Conservation (phyloP, 2,329 filamentous ascomycete species). For the Pseudogymnoascus sp. region DNA sequence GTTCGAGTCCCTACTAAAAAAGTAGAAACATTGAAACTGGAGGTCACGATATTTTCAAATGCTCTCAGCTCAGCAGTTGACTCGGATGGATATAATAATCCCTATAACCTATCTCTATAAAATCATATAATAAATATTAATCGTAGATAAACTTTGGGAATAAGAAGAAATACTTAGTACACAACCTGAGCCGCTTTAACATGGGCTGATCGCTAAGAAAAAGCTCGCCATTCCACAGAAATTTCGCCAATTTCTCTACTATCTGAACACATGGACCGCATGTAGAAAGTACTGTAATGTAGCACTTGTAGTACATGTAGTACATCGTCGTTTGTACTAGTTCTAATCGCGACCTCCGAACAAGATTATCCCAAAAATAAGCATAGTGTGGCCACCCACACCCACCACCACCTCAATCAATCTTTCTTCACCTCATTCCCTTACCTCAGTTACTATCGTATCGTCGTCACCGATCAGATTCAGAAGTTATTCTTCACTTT, state of each 20-base stretch:
- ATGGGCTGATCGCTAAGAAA: not conserved
- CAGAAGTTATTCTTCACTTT: not conserved
- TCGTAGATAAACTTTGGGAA: not conserved
- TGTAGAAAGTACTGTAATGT: conserved; percentile 1
- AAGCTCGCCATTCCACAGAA: conserved; percentile 1
- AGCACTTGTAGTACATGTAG: not conserved
- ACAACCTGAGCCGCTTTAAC: not conserved
- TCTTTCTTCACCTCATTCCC: conserved; percentile 3
- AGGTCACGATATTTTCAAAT: not conserved
- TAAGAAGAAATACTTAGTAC: not conserved
- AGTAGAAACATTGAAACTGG: not conserved
- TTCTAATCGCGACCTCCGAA: conserved; percentile 4
- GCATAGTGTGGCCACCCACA: not conserved
- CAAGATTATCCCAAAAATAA: conserved; percentile 3
- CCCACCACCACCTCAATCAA: conserved; percentile 1
- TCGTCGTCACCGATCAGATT: not conserved
- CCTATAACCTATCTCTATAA: not conserved
- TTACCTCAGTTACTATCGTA: not conserved
- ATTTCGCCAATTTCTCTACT: conserved; percentile 3
- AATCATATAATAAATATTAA: not conserved
- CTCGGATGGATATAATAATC: not conserved
- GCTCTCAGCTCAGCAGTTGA: too few relatives aligned
- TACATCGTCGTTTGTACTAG: conserved; percentile 1
- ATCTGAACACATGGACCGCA: not conserved
- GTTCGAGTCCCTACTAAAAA: not conserved